Evolutionary conservation across 1,284 basidiomycete genomes (phyloP).

Genomic region (Pholiota adiposa): DNA sequence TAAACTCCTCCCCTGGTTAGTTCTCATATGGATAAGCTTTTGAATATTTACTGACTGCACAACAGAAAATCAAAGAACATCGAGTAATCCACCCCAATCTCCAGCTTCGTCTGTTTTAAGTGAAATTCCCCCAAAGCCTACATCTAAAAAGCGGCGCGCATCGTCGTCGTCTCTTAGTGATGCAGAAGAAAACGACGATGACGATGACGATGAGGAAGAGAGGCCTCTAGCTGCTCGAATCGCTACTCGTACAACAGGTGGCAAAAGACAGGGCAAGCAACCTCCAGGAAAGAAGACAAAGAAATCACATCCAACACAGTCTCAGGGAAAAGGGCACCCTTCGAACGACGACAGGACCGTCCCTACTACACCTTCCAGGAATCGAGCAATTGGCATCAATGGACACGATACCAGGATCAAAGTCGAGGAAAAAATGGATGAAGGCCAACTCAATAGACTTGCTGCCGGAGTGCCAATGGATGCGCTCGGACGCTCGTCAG

Average conservation of each 20-base stretch:
- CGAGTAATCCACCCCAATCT: conserved; percentile 46
- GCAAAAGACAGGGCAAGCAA: conserved; percentile 59
- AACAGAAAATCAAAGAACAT: conserved; percentile 33
- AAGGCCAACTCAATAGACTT: conserved; percentile 70
- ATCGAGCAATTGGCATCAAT: conserved; percentile 42
- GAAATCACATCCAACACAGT: conserved; percentile 56
- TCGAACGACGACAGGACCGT: conserved; percentile 38
- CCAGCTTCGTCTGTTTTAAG: conserved; percentile 61
- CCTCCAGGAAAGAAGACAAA: conserved; percentile 59
- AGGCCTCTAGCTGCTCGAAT: conserved; percentile 61
- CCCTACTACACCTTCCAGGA: conserved; percentile 2
- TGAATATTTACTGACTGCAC: conserved; percentile 10
- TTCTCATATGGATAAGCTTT: neutral
- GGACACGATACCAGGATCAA: conserved; percentile 64
- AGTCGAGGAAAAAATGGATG: conserved; percentile 79
- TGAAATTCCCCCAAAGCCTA: conserved; percentile 49
- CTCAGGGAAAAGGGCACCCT: conserved; percentile 31
- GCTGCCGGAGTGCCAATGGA: conserved; percentile 84
- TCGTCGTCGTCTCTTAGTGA: conserved; percentile 58
- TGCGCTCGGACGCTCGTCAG: conserved; percentile 51
- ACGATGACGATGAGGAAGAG: conserved; percentile 60
- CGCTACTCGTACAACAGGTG: conserved; percentile 35
- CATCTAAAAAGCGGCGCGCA: conserved; percentile 50
- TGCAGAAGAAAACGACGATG: conserved; percentile 56
- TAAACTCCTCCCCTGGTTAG: conserved; percentile 39